phyloP scores from a whole-genome alignment of 176 grass and related monocot genomes.

The Phoenix roebelenii region DNA sequence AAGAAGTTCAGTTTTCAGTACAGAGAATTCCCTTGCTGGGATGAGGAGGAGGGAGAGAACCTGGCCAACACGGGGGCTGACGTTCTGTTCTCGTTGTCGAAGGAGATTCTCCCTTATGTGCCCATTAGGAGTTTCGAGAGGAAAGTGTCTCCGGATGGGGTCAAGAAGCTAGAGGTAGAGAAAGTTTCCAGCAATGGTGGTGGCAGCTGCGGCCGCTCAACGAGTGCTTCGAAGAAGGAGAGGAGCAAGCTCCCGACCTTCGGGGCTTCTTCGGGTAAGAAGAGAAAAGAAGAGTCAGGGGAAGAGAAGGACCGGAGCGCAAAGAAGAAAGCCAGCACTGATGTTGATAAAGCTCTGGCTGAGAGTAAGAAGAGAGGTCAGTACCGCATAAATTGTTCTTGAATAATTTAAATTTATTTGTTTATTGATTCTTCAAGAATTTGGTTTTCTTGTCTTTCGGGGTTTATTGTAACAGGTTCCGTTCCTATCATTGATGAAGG shows the following conservation, averaged over 20 bases:
- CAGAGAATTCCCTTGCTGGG: slow-evolving; percentile 79
- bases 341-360: slow-evolving; percentile 6
- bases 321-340: slow-evolving; percentile 12
- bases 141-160: neutral
- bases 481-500: slow-evolving; percentile 12
- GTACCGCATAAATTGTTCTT: neutral
- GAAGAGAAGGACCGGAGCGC: neutral
- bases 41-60: slow-evolving; percentile 20
- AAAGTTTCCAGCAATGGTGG: slow-evolving; percentile 1
- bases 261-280: slow-evolving; percentile 30
- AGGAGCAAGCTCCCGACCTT: slow-evolving; percentile 23
- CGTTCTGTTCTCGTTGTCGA: slow-evolving; percentile 60
- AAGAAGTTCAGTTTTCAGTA: slow-evolving; percentile 79
- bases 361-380: slow-evolving; percentile 47
- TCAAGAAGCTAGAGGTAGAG: slow-evolving; percentile 10
- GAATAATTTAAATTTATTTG: neutral
- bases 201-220: neutral
- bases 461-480: slow-evolving; percentile 25
- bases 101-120: slow-evolving; percentile 18
- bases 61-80: slow-evolving; percentile 43
- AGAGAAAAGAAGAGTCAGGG: slow-evolving; percentile 29
- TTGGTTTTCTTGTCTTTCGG: slow-evolving; percentile 19
- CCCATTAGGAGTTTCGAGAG: neutral
- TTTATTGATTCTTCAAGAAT: neutral
- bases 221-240: slow-evolving; percentile 36